Conservation (phyloP, 2,329 filamentous ascomycete species). For the Onygenales sp. region DNA sequence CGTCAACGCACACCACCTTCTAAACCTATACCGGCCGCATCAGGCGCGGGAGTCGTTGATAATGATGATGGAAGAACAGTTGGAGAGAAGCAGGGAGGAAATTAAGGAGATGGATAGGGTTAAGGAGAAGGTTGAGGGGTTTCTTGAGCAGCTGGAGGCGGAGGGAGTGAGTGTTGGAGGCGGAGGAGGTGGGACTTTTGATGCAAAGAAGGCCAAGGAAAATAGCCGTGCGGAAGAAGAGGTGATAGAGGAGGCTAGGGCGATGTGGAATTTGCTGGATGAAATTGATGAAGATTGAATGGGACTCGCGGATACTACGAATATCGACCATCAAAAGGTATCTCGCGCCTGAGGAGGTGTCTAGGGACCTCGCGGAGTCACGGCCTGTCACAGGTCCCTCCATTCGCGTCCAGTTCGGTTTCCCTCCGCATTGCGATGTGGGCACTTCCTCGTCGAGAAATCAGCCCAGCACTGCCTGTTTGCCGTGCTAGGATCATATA, state of each 20-base stretch:
- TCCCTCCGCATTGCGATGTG: too few relatives aligned
- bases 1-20: slow-evolving; percentile 83
- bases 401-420: too few relatives aligned
- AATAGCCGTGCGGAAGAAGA: slow-evolving; percentile 11
- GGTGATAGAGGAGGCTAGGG: slow-evolving; percentile 19
- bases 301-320: too few relatives aligned
- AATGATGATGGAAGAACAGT: slow-evolving; percentile 73
- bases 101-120: slow-evolving; percentile 67
- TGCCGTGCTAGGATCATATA: too few relatives aligned
- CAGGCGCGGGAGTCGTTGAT: slow-evolving; percentile 86
- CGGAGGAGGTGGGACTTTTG: neutral
- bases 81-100: slow-evolving; percentile 63
- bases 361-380: too few relatives aligned
- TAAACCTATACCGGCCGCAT: slow-evolving; percentile 91
- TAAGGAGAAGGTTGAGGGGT: slow-evolving; percentile 54
- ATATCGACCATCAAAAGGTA: too few relatives aligned
- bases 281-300: slow-evolving; percentile 17
- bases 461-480: too few relatives aligned
- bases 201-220: neutral
- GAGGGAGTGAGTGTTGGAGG: slow-evolving; percentile 15
- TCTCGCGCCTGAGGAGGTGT: too few relatives aligned
- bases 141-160: slow-evolving; percentile 25
- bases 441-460: too few relatives aligned
- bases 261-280: slow-evolving; percentile 32
- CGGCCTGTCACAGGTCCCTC: too few relatives aligned